Evolutionary conservation across 2,329 filamentous ascomycete genomes (phyloP).

Genomic region (Beauveria scarabaeidicola): DNA sequence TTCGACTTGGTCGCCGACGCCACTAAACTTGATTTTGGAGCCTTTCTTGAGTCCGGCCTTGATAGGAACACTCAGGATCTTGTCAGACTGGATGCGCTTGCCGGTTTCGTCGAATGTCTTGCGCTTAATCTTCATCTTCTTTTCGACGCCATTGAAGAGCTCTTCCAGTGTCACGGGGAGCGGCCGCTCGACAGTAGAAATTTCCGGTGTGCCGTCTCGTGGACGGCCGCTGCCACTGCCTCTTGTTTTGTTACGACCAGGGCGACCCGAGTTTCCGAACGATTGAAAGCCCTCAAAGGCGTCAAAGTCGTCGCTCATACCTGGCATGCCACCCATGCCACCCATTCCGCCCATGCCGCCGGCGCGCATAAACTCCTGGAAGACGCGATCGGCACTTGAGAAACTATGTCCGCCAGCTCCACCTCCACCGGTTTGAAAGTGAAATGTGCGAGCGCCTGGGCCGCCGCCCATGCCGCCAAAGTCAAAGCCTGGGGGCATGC

Average conservation of each 20-base stretch:
- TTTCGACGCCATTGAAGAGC: conserved; percentile 74
- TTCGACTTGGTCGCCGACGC: conserved; percentile 96
- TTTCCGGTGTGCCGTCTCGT: conserved; percentile 63
- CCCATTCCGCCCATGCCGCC: conserved; percentile 34
- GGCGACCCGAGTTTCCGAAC: conserved; percentile 32
- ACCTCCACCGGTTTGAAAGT: conserved; percentile 51
- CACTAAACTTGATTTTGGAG: conserved; percentile 96
- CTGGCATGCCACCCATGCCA: conserved; percentile 31
- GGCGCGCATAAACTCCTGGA: conserved; percentile 68
- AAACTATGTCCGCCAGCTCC: conserved; percentile 64
- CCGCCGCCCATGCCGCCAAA: conserved; percentile 38
- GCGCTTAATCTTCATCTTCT: conserved; percentile 97
- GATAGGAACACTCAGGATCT: conserved; percentile 88
- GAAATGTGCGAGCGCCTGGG: conserved; percentile 48
- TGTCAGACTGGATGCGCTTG: conserved; percentile 79
- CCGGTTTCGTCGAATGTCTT: conserved; percentile 85
- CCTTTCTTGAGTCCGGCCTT: conserved; percentile 94
- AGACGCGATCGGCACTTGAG: conserved; percentile 75
- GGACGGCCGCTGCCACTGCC: conserved; percentile 13
- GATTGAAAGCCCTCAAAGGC: conserved; percentile 49
- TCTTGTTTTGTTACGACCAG: conserved; percentile 24
- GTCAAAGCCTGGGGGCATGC: conserved; percentile 52
- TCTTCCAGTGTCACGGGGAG: conserved; percentile 80
- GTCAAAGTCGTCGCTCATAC: conserved; percentile 36
- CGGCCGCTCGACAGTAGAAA: conserved; percentile 81